Base-by-base conservation (phyloP, 306 rosid species). In the Erythrophleum fordii region DNA sequence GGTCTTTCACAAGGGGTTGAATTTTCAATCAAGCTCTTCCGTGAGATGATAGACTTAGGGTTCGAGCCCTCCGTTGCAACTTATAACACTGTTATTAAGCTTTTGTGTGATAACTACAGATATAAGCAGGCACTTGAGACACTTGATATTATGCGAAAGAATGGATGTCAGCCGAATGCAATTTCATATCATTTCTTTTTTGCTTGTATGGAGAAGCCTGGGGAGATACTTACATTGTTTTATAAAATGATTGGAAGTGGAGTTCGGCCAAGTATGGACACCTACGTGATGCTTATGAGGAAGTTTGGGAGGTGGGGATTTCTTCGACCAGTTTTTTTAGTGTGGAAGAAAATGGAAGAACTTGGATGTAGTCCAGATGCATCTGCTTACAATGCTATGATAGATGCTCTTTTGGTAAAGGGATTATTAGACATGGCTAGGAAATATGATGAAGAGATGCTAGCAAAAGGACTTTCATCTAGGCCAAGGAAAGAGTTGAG, bases 221-320 rank as follows among this genome's bases (percentile, higher is more conserved):
- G 53, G 22, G 89, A 91, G 87, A 91, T 95, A 69, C 82, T 95
- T 29, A 80, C 35, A 6, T 53, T 93, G 84, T 90, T 95, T 72
- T 87, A 93, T 82, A 78, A 88, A 75, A 95, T 93, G 99, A 82
- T 90, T 83, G 84, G 72, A 22, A 85, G 87, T 61, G 93, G 98
- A 39, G 84, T 93, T 83, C 88, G 84, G 3, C 99, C 98, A 0
- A 79, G 83, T 26, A 81, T 82, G 88, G 97, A 93, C 62, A 95
- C 99, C 0, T 91, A 83, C 51, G 96, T 95, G 79, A 89, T 95
- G 98, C 90, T 95, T 59, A 83, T 95, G 85, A 88, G 89, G 89
- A 91, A 90, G 82, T 93, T 95, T 83, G 93, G 92, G 69, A 88
- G 96, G 77, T 93, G 99, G 99, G 99, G 97, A 14, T 95, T 93